These are phyloP conservation scores for Lantana camara DNA, from an alignment of 257 asterid genomes.

Conservation along the genomic window DNA sequence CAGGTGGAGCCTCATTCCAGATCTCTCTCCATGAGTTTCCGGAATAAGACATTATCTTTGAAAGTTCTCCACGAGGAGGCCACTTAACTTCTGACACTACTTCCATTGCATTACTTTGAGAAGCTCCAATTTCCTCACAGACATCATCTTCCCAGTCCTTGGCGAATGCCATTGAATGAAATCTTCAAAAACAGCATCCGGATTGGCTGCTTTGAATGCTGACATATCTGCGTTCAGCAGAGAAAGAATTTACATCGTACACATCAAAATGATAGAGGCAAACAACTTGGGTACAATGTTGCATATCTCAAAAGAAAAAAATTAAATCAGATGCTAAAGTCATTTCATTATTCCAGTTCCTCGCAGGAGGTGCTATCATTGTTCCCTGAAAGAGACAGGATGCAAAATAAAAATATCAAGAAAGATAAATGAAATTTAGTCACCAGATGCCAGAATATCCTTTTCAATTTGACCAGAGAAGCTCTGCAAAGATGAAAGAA, in stretches of 20 bases:
- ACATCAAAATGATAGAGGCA: too few species aligned
- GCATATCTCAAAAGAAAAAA: too few species aligned
- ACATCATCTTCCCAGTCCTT: slow-evolving; percentile 81
- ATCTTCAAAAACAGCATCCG: slow-evolving; percentile 92
- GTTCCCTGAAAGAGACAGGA: background rate
- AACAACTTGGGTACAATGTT: background rate
- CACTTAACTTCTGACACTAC: slow-evolving; percentile 42
- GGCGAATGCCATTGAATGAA: slow-evolving; percentile 99
- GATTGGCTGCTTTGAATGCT: slow-evolving; percentile 95
- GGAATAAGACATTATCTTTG: slow-evolving; percentile 84
- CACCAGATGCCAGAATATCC: slow-evolving; percentile 89
- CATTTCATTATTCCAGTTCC: too few species aligned
- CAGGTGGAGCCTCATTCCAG: slow-evolving; percentile 75
- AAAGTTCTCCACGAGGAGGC: slow-evolving; percentile 94
- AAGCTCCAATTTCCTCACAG: slow-evolving; percentile 35
- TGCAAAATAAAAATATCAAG: slow-evolving; percentile 7
- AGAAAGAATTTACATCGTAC: too few species aligned
- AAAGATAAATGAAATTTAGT: slow-evolving; percentile 26
- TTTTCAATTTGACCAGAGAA: slow-evolving; percentile 91
- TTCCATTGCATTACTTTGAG: slow-evolving; percentile 35
- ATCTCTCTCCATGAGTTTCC: slow-evolving; percentile 89
- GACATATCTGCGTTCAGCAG: too few species aligned
- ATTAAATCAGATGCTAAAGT: too few species aligned
- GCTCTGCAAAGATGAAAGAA: slow-evolving; percentile 60
- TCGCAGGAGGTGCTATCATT: too few species aligned